Evolutionary conservation across 2,329 filamentous ascomycete species (phyloP), one percentile per base, ranked within the genome.

Genomic region (Colletotrichum sp.): DNA sequence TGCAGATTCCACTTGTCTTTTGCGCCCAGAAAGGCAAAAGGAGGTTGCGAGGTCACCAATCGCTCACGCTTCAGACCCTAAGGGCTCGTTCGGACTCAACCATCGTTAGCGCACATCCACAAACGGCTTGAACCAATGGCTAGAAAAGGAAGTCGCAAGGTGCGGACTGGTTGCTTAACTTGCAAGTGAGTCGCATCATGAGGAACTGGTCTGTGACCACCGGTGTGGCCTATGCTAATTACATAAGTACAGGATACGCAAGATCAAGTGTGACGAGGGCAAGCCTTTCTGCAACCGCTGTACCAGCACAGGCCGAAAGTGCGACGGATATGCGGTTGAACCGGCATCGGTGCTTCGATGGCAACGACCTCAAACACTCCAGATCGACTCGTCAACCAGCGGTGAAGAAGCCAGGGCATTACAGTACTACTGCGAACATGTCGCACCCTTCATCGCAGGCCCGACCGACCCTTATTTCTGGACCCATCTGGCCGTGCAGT

Each of bases 241-340:
- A 21, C 43, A 52, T 3, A 1, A 5, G 18, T 6, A 16, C 68
- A 90, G 89, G 80, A 86, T 89, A 59, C 87, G 89, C 64, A 89
- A 89, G 71, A 86, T 91, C 64, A 91, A 91, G 80, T 92, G 89
- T 79, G 89, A 90, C 76, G 89, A 91, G 80, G 82, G 81, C 16
- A 90, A 89, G 71, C 90, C 90, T 2, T 83, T 80, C 58, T 92
- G 90, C 77, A 81, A 86, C 48, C 86, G 88, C 71, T 92, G 90
- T 78, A 85, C 85, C 21, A 88, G 86, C 73, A 91, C 90, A 4
- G 89, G 90, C 18, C 86, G 90, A 64, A 86, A 85, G 77, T 92
- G 90, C 78, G 90, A 91, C 78, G 90, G 90, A 71, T 91, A 92
- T 74, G 28, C 68, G 6, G 28, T 62, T 14, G 68, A 63, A 13